phyloP scores from a whole-genome alignment of 2,329 filamentous ascomycete genomes.

The Colletotrichum sp. region DNA sequence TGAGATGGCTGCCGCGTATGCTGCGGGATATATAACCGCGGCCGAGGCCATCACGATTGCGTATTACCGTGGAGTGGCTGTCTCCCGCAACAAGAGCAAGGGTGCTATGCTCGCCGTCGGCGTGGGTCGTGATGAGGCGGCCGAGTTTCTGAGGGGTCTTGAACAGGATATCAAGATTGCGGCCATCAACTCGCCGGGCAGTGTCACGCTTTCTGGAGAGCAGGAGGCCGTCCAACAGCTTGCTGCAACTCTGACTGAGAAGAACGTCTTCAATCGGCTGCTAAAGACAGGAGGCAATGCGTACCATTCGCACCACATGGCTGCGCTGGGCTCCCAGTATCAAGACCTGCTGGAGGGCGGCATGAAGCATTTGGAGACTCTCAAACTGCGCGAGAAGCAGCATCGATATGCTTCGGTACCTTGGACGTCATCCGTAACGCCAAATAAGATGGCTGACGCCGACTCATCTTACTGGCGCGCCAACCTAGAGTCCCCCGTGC shows the following conservation, averaged over 20 bases:
- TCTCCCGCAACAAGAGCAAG: not conserved
- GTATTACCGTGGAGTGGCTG: conserved; percentile 40
- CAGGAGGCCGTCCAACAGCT: not conserved
- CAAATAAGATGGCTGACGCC: not conserved
- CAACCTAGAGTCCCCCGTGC: not conserved
- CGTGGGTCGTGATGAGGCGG: conserved; percentile 28
- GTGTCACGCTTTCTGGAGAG: not conserved
- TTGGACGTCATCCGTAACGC: not conserved
- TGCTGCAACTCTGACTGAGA: not conserved
- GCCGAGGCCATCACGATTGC: conserved; percentile 40
- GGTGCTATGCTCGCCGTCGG: conserved; percentile 45
- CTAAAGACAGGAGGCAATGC: not conserved
- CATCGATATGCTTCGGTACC: not conserved
- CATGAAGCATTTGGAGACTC: not conserved
- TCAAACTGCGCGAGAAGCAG: not conserved
- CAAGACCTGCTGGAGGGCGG: not conserved
- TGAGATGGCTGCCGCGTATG: conserved; percentile 51
- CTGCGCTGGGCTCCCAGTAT: not conserved
- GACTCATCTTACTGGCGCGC: not conserved
- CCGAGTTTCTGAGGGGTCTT: not conserved
- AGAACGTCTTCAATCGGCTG: not conserved
- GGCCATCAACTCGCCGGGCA: not conserved
- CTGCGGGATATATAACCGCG: conserved; percentile 36
- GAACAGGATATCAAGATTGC: not conserved
- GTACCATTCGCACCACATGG: not conserved